Percentiles rank a stretch among this genome's conserved stretches.
Conservation (phyloP, 495 filamentous ascomycete genomes). For the Penicillium robsamsonii region DNA sequence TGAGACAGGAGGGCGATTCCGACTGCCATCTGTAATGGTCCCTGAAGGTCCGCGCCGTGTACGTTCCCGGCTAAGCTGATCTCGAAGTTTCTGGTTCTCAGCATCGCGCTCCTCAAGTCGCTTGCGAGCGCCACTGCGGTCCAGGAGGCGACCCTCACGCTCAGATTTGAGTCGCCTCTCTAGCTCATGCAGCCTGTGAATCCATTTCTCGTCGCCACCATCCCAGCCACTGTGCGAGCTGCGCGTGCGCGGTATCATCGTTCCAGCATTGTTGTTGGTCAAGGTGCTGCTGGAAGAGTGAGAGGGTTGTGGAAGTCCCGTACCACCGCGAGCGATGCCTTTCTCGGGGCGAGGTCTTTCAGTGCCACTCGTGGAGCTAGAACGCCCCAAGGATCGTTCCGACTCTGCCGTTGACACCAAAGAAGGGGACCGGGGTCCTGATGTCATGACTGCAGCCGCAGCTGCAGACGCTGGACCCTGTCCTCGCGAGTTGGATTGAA, state of each 20-base stretch:
- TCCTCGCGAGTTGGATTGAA: slow-evolving; percentile 53
- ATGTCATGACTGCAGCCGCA: slow-evolving; percentile 27
- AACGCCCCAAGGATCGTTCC: slow-evolving; percentile 48
- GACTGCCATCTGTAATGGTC: slow-evolving; percentile 14
- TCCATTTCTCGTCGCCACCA: slow-evolving; percentile 67
- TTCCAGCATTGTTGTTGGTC: slow-evolving; percentile 33
- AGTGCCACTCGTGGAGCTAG: slow-evolving; percentile 41
- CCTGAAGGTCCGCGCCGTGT: slow-evolving; percentile 38
- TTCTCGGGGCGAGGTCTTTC: slow-evolving; percentile 28
- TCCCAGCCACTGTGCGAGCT: slow-evolving; percentile 29
- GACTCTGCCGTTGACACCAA: slow-evolving; percentile 20
- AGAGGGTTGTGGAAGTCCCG: slow-evolving; percentile 38
- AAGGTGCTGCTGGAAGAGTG: slow-evolving; percentile 35
- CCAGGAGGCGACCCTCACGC: slow-evolving; percentile 79
- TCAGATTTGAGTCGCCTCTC: slow-evolving; percentile 88
- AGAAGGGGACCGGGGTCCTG: slow-evolving; percentile 31
- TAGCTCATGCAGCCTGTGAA: slow-evolving; percentile 77
- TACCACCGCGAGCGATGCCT: slow-evolving; percentile 32
- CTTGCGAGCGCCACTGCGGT: slow-evolving; percentile 78
- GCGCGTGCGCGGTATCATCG: slow-evolving; percentile 34
- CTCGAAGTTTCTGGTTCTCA: slow-evolving; percentile 71
- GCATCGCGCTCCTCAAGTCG: slow-evolving; percentile 78
- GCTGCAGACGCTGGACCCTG: slow-evolving; percentile 27
- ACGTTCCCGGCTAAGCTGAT: slow-evolving; percentile 65
- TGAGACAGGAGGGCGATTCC: slow-evolving; percentile 14